Base-by-base conservation (phyloP, 2,329 filamentous ascomycete species). In the Curvularia lunata region DNA sequence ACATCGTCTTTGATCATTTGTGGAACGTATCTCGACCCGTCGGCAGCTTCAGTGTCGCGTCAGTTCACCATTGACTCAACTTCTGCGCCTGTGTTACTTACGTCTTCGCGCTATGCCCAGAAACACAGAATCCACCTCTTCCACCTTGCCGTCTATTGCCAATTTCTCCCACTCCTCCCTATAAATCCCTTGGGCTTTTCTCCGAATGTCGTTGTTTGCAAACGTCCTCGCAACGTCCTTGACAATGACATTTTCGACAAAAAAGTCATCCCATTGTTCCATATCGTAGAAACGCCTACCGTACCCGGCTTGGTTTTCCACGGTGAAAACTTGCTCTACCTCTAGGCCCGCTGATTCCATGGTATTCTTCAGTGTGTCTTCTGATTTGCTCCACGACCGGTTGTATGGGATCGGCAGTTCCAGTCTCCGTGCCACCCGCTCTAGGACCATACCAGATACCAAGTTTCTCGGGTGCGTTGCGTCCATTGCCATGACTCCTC, bases 41-140 rank as follows among this genome's bases (percentile, higher is more conserved):
- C 66, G 21, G 59, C 61, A 60, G 68, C 71, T 73, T 21, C 23
- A n/a, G 62, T 25, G 23, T 28, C 32, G 19, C 25, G 4, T 38
- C 34, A 21, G 43, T 48, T 9, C 27, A 12, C 23, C 30, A 34
- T 46, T 25, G 32, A 30, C 41, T 28, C 34, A 27, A 19, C 16
- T 16, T 18, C 23, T 7, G 16, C 27, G 9, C n/a, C 4, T 32
- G 18, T n/a, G 30, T 40, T 10, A 62, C 71, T 64, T 41, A 74
- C 72, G 57, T 63, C 73, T 77, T 23, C 66, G 58, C 21, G 72
- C 77, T 34, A 78, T 58, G 3, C 64, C 75, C 4, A 80, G 64
- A 48, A 75, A 79, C 0, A 79, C 77, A 2, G 72, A 68, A 54
- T 79, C 77, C 8, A 78, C 63, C 51, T 78, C 76, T 42, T 72